phyloP scores from a whole-genome alignment of 495 filamentous ascomycete genomes.

The Diplogelasinospora grovesii region DNA sequence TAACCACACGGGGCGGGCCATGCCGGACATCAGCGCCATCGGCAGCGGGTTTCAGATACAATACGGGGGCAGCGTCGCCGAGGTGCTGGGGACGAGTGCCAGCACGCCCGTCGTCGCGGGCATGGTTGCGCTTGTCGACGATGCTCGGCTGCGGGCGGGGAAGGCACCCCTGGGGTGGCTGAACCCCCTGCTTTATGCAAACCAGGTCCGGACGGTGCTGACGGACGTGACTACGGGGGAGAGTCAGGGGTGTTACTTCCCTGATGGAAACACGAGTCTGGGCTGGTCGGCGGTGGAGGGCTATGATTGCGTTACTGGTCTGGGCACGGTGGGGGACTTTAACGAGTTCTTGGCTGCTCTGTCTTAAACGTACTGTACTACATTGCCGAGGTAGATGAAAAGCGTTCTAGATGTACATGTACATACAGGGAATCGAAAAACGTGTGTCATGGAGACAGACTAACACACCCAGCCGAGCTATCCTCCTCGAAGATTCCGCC shows the following conservation, averaged over 20 bases:
- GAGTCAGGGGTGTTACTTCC: slow-evolving; percentile 29
- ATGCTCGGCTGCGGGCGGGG: slow-evolving; percentile 30
- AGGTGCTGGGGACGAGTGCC: slow-evolving; percentile 37
- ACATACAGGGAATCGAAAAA: neutral
- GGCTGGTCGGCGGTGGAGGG: slow-evolving; percentile 32
- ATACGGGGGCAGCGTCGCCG: slow-evolving; percentile 20
- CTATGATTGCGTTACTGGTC: slow-evolving; percentile 33
- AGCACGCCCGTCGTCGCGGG: slow-evolving; percentile 36
- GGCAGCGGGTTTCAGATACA: slow-evolving; percentile 33
- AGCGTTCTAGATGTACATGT: neutral
- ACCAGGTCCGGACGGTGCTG: slow-evolving; percentile 19
- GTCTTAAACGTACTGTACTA: too few species aligned
- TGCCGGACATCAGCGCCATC: slow-evolving; percentile 59
- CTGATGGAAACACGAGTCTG: slow-evolving; percentile 7
- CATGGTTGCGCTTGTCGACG: slow-evolving; percentile 33
- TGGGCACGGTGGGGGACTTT: slow-evolving; percentile 34
- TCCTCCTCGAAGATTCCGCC: slow-evolving; percentile 43
- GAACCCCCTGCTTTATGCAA: slow-evolving; percentile 30
- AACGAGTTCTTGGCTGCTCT: slow-evolving; percentile 23
- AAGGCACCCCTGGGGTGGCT: slow-evolving; percentile 36
- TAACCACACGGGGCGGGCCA: slow-evolving; percentile 56
- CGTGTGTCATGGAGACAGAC: slow-evolving; percentile 15
- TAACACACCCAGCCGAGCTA: slow-evolving; percentile 28
- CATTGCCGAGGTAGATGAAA: neutral
- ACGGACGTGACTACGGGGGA: slow-evolving; percentile 27